Conservation (phyloP, 208 protist species). For the Wallacemonas sp. region DNA sequence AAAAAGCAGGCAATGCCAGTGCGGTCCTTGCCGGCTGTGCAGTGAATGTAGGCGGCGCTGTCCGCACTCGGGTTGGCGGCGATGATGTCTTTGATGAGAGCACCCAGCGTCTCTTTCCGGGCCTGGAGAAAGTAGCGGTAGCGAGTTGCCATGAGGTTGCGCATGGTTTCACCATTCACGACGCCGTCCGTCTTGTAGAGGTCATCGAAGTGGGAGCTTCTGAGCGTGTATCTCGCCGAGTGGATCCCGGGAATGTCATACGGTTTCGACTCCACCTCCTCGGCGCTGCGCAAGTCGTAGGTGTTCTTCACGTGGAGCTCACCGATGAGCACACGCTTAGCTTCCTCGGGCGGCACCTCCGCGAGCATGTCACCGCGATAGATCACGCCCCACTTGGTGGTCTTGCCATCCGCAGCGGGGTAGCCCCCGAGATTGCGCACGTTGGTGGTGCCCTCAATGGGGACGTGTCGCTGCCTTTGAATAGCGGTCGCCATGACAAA, state of each 20-base stretch:
- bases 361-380: constrained; percentile 43
- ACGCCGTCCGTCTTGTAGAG: constrained; percentile 10
- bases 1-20: constrained; percentile 24
- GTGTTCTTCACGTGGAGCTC: constrained; percentile 31
- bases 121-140: constrained; percentile 15
- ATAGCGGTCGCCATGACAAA: too few relatives aligned
- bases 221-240: constrained; percentile 14
- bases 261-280: constrained; percentile 20
- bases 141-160: constrained; percentile 13
- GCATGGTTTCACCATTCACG: constrained; percentile 8
- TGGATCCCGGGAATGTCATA: constrained; percentile 26
- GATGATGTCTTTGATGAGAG: constrained; percentile 25
- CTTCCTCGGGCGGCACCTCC: constrained; percentile 17
- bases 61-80: constrained; percentile 9
- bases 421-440: constrained; percentile 49
- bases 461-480: constrained; percentile 22
- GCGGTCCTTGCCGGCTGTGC: constrained; percentile 37
- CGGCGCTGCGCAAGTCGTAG: constrained; percentile 29
- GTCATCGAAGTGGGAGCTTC: constrained; percentile 14
- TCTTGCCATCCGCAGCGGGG: constrained; percentile 20
- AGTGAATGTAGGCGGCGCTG: constrained; percentile 36
- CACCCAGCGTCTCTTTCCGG: constrained; percentile 8
- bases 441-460: constrained; percentile 34
- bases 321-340: constrained; percentile 23
- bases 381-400: constrained; percentile 33